Evolutionary conservation across 2,329 filamentous ascomycete species (phyloP), one percentile per base, ranked within the genome.

Genomic region (Fusarium kyushuense): DNA sequence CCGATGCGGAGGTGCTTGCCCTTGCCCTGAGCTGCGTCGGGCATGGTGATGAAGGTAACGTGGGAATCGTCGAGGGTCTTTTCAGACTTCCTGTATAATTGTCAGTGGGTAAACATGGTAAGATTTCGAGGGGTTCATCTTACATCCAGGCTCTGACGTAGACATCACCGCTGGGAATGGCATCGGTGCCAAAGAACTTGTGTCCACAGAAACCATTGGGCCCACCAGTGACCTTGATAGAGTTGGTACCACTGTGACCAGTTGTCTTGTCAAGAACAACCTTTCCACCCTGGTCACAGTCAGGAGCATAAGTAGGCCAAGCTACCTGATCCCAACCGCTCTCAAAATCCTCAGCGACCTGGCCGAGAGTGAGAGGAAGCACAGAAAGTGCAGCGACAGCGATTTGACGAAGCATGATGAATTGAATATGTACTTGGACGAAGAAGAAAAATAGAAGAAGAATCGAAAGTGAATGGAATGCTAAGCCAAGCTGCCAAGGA

Each of bases 41-140:
- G 84, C 86, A 89, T 88, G 21, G 86, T 88, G 78, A 89, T 89
- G 80, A 89, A 89, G 46, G 85, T 83, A 64, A 89, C 85, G 77
- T 89, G 87, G 21, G 84, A 81, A 76, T 83, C 82, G 9, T 85
- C 87, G n/a, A 89, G 78, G 56, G 87, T 82, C 67, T 84, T 87
- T 49, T 82, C 80, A 3, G 85, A 81, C 78, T 87, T 87, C 49
- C 86, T 88, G 49, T 9, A 74, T 1, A 8, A 8, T 2, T 9
- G 19, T 51, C 1, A 58, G n/a, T 45, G 8, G 8, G 11, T 21
- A n/a, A 19, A 6, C 8, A 6, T 9, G 0, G 6, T 17, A 19
- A 8, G 3, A 5, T 9, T 1, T 40, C 12, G 5, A 54, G 3
- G 5, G 10, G 17, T 12, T n/a, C n/a, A 41, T 81, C 86, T 81